Conservation (phyloP, 2,329 filamentous ascomycete genomes). For the Neopestalotiopsis clavispora region DNA sequence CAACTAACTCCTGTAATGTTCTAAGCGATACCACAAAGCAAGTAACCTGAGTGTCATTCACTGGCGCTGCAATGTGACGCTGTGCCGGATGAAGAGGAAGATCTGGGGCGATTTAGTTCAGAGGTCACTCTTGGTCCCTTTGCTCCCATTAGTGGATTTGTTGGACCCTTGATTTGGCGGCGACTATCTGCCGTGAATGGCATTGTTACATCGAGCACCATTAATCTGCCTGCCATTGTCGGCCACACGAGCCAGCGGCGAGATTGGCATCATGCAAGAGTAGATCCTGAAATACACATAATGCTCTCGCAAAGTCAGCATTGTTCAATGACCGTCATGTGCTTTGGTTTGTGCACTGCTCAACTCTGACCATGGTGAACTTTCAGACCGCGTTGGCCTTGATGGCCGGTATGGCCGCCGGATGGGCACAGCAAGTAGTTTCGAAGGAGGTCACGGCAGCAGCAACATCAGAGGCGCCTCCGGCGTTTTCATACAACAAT, state of each 20-base stretch:
- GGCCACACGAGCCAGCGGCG: background rate
- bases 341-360: background rate
- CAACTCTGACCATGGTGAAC: background rate
- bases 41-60: too few species aligned
- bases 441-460: background rate
- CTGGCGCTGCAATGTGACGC: background rate
- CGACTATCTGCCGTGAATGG: background rate
- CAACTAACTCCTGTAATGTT: too few species aligned
- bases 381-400: background rate
- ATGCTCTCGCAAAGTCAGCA: background rate
- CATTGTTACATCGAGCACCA: background rate
- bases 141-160: background rate
- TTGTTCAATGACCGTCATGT: background rate
- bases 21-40: too few species aligned
- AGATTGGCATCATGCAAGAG: background rate
- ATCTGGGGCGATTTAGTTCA: background rate
- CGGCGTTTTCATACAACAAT: slow-evolving; percentile 16
- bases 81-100: background rate
- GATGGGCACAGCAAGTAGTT: background rate
- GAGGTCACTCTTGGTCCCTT: background rate
- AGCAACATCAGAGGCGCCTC: background rate
- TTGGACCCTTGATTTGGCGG: background rate
- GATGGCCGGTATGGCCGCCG: background rate
- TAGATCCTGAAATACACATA: background rate
- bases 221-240: background rate